These are phyloP conservation scores for Plantago elongata DNA, from an alignment of 257 asterid genomes.

Conservation along the genomic window DNA sequence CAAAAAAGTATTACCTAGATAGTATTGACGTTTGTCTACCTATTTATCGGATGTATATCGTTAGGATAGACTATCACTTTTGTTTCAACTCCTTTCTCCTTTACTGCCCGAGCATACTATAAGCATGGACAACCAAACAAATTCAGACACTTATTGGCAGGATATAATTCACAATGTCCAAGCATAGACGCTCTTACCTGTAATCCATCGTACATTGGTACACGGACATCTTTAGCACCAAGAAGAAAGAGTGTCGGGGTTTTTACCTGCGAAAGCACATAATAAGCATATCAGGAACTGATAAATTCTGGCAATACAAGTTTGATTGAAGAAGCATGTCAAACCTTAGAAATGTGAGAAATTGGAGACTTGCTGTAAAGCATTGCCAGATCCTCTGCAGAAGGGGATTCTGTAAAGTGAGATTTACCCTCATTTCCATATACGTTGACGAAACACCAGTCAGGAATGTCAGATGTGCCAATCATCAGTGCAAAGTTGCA, in stretches of 20 bases:
- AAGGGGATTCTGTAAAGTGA: conserved; percentile 63
- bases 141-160: conserved; percentile 10
- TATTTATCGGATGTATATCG: conserved; percentile 66
- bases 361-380: conserved; percentile 80
- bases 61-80: conserved; percentile 81
- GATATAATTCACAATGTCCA: neutral
- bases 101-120: conserved; percentile 79
- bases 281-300: neutral
- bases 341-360: conserved; percentile 68
- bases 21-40: conserved; percentile 30
- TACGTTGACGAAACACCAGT: conserved; percentile 75
- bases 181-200: conserved; percentile 47
- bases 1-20: no score
- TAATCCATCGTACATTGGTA: conserved; percentile 72
- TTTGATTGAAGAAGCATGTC: neutral
- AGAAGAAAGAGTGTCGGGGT: conserved; percentile 75
- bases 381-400: conserved; percentile 60
- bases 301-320: no score
- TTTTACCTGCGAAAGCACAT: conserved; percentile 56
- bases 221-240: conserved; percentile 92
- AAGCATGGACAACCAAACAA: neutral
- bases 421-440: conserved; percentile 65
- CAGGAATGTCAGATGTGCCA: conserved; percentile 89
- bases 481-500: conserved; percentile 89
- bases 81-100: conserved; percentile 69